These are phyloP conservation scores for Suillus bovinus DNA, from an alignment of 768 basidiomycete genomes.

Conservation along the genomic window DNA sequence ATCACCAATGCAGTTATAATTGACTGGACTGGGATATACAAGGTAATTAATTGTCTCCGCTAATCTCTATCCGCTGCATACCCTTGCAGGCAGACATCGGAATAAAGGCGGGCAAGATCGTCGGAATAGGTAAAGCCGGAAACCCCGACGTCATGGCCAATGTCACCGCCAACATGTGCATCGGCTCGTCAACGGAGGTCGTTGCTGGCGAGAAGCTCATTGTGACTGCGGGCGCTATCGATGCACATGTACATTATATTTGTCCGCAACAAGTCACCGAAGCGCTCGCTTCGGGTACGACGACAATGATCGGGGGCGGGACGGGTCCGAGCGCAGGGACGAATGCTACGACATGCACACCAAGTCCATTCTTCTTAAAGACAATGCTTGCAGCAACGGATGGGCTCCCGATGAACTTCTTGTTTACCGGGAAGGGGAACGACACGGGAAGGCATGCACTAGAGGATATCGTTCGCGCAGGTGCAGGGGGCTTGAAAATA, in stretches of 20 bases:
- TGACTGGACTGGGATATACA: constrained; percentile 95
- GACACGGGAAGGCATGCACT: constrained; percentile 76
- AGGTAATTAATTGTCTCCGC: constrained; percentile 46
- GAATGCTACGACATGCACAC: constrained; percentile 90
- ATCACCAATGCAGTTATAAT: constrained; percentile 95
- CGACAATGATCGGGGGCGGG: constrained; percentile 95
- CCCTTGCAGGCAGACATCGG: constrained; percentile 86
- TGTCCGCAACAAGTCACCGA: constrained; percentile 92
- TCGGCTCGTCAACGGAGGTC: constrained; percentile 93
- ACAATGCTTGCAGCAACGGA: constrained; percentile 95
- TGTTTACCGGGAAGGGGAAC: constrained; percentile 95
- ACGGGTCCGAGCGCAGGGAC: constrained; percentile 92
- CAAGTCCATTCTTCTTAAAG: constrained; percentile 85
- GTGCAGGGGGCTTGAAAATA: constrained; percentile 88
- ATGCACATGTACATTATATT: constrained; percentile 93
- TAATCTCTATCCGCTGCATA: constrained; percentile 7
- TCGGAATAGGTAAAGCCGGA: constrained; percentile 94
- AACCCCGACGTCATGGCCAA: constrained; percentile 92
- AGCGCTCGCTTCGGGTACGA: constrained; percentile 80
- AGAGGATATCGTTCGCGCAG: constrained; percentile 80
- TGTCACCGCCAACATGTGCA: constrained; percentile 68
- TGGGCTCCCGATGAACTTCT: constrained; percentile 87
- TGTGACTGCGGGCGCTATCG: constrained; percentile 90
- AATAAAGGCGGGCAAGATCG: constrained; percentile 78
- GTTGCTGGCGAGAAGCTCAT: constrained; percentile 96